Evolutionary conservation across 352 stramenopile species (phyloP).

Genomic region (Pythium pyrilobum): DNA sequence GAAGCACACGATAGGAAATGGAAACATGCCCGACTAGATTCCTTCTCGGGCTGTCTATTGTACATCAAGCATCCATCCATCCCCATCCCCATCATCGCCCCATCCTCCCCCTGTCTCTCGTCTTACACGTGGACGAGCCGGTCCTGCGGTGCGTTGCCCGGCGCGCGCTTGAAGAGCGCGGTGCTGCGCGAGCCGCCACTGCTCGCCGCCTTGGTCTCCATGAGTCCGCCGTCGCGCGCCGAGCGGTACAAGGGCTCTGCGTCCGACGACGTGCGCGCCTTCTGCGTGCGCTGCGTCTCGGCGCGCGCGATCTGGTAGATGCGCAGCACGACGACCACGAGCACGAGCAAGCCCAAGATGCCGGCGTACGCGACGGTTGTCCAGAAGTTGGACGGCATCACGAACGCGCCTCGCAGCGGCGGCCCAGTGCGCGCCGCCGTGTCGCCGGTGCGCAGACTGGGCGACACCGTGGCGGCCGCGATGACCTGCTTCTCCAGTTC

Average conservation of each 20-base stretch:
- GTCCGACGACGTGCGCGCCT: conserved; percentile 3
- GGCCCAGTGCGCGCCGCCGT: neutral
- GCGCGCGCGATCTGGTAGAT: conserved; percentile 44
- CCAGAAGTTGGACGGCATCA: conserved; percentile 27
- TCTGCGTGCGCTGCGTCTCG: conserved; percentile 32
- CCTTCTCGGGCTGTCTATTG: too few relatives aligned
- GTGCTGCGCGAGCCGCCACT: neutral
- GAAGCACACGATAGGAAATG: too few relatives aligned
- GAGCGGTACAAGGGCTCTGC: neutral
- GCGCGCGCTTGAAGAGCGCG: conserved; percentile 52
- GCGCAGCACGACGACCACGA: conserved; percentile 41
- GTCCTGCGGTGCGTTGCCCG: conserved; percentile 34
- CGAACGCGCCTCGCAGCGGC: neutral
- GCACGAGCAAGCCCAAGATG: conserved; percentile 37
- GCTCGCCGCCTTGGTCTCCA: neutral
- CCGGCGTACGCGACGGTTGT: conserved; percentile 50
- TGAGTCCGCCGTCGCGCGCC: too few relatives aligned
- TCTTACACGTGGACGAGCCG: conserved; percentile 26
- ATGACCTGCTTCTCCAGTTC: conserved; percentile 62
- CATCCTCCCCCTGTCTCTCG: neutral
- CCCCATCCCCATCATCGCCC: too few relatives aligned
- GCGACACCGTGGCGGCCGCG: conserved; percentile 25
- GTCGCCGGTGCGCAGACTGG: neutral
- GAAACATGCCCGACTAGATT: too few relatives aligned
- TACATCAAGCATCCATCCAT: neutral